These are phyloP conservation scores for Chaetothyriales sp. DNA, from an alignment of 2,329 filamentous ascomycete genomes.

Conservation along the genomic window DNA sequence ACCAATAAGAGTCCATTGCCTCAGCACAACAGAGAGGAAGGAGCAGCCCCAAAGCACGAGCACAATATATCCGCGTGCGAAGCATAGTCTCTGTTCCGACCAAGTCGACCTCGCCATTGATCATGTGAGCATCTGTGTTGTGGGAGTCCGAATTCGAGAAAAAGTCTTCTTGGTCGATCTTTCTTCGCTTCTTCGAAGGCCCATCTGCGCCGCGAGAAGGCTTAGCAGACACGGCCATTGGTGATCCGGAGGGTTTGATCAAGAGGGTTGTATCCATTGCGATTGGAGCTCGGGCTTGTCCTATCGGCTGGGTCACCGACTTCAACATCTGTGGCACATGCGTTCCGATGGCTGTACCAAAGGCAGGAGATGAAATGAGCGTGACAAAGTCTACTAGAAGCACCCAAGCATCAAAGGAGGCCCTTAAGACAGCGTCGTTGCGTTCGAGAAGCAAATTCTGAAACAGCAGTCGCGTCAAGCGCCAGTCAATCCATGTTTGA, in stretches of 20 bases:
- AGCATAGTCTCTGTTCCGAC: constrained; percentile 81
- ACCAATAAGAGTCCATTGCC: constrained; percentile 35
- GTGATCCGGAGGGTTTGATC: constrained; percentile 80
- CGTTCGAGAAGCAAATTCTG: constrained; percentile 92
- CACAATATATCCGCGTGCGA: constrained; percentile 74
- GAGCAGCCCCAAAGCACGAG: constrained; percentile 69
- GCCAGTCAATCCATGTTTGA: constrained; percentile 83
- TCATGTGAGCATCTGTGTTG: constrained; percentile 95
- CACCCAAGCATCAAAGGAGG: constrained; percentile 77
- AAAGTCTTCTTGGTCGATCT: constrained; percentile 61
- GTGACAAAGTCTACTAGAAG: constrained; percentile 29
- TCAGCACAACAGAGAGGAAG: constrained; percentile 59
- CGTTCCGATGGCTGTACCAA: constrained; percentile 34
- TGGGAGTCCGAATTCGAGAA: constrained; percentile 47
- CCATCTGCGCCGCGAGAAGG: constrained; percentile 29
- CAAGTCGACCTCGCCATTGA: constrained; percentile 89
- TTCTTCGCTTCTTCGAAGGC: constrained; percentile 45
- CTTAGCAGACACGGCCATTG: constrained; percentile 40
- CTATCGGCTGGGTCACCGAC: constrained; percentile 77
- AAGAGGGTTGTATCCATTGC: constrained; percentile 83
- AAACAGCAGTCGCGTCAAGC: constrained; percentile 74
- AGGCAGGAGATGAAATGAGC: constrained; percentile 57
- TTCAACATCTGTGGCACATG: constrained; percentile 72
- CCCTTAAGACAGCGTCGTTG: constrained; percentile 64
- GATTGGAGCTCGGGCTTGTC: constrained; percentile 76